Conservation (phyloP, 257 asterid genomes). For the Agastache rugosa region DNA sequence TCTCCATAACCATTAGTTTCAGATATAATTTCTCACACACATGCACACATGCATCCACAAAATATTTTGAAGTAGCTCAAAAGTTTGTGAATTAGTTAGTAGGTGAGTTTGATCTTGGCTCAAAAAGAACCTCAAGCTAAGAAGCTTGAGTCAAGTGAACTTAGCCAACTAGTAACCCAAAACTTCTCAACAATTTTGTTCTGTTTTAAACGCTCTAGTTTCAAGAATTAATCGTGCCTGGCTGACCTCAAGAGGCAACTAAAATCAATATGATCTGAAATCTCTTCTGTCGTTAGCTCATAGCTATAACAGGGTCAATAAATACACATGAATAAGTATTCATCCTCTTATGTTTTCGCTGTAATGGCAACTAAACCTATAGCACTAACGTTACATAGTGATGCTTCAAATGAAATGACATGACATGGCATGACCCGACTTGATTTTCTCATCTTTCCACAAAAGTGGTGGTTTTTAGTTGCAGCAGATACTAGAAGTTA, state of each 20-base stretch:
- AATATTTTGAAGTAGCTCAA: background rate
- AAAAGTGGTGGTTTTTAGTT: background rate
- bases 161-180: conserved; percentile 19
- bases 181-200: background rate
- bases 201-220: background rate
- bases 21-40: background rate
- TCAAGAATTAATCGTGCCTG: background rate
- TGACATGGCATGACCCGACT: background rate
- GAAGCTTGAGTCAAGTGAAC: background rate
- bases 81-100: background rate
- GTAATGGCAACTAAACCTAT: background rate
- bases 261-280: background rate
- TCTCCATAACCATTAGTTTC: background rate
- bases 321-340: conserved; percentile 10
- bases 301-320: background rate
- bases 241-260: background rate
- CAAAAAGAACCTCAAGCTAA: background rate
- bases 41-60: no score
- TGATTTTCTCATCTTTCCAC: background rate
- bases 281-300: background rate
- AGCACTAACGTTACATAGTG: background rate
- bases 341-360: background rate
- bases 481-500: background rate
- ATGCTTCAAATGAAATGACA: background rate
- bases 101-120: background rate